phyloP scores from a whole-genome alignment of 306 rosid genomes.

The Lithocarpus polystachyus region DNA sequence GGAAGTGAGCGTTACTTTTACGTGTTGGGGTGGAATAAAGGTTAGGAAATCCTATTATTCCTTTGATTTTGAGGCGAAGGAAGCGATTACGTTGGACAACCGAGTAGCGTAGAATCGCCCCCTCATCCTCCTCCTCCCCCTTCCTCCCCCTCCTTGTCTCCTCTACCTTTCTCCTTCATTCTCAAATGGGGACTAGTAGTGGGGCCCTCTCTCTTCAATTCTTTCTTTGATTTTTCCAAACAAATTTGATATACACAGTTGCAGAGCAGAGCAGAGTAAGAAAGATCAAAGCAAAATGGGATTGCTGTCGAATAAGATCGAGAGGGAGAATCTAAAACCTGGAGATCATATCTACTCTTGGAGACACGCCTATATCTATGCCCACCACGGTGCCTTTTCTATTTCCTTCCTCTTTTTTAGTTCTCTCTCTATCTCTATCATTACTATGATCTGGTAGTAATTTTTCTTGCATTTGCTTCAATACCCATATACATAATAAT shows the following conservation, averaged over 20 bases:
- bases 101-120: neutral
- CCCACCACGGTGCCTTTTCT: constrained; percentile 65
- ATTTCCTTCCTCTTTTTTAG: neutral
- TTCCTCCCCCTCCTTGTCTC: neutral
- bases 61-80: constrained; percentile 5
- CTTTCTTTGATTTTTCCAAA: neutral
- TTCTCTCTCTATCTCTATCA: neutral
- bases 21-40: no score
- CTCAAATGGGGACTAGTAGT: no score
- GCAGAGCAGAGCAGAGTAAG: neutral
- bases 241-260: neutral
- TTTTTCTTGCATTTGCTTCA: neutral
- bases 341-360: constrained; percentile 88
- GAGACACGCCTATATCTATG: constrained; percentile 59
- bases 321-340: constrained; percentile 39
- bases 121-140: neutral
- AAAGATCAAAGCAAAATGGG: constrained; percentile 41
- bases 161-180: no score
- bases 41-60: neutral
- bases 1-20: no score
- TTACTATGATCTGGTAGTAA: neutral
- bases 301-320: constrained; percentile 55
- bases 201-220: no score
- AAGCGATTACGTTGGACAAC: neutral
- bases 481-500: neutral